These are phyloP conservation scores for Amanita jacksonii DNA, from an alignment of 768 basidiomycete genomes.

Conservation along the genomic window DNA sequence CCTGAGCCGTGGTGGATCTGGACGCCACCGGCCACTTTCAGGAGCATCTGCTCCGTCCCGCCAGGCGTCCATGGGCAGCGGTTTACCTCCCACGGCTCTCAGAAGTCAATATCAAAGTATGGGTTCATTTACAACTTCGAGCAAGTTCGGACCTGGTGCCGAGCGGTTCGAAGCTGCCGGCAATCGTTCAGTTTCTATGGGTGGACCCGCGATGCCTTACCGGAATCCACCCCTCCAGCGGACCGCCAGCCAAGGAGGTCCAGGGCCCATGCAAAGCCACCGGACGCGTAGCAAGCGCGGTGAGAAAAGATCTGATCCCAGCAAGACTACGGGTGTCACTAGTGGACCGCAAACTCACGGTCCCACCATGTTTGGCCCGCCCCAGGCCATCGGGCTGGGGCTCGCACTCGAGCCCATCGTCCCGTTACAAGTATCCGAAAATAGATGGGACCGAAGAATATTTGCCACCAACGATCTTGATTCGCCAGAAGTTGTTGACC, in stretches of 20 bases:
- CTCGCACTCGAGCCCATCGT: constrained; percentile 53
- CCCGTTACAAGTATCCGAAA: constrained; percentile 70
- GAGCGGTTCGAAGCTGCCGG: constrained; percentile 45
- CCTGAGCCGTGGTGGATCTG: constrained; percentile 56
- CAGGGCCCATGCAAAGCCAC: constrained; percentile 41
- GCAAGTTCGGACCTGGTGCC: constrained; percentile 54
- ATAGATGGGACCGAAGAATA: constrained; percentile 71
- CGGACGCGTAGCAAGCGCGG: constrained; percentile 80
- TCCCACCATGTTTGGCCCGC: constrained; percentile 21
- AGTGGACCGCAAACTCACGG: constrained; percentile 31
- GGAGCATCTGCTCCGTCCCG: constrained; percentile 35
- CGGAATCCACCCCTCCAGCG: constrained; percentile 58
- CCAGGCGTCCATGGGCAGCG: constrained; percentile 36
- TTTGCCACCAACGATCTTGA: constrained; percentile 40
- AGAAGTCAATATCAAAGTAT: constrained; percentile 39
- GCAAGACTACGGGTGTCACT: constrained; percentile 26
- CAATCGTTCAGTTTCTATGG: constrained; percentile 46
- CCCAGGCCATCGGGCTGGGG: constrained; percentile 19
- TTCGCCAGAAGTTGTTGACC: constrained; percentile 80
- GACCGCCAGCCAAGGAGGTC: constrained; percentile 56
- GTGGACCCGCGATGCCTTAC: constrained; percentile 42
- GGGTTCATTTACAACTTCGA: constrained; percentile 55
- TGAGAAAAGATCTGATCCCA: constrained; percentile 56
- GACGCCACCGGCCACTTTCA: constrained; percentile 43
- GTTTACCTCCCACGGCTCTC: constrained; percentile 25